Evolutionary conservation across 495 filamentous ascomycete species (phyloP).

Genomic region (Xylaria longipes): DNA sequence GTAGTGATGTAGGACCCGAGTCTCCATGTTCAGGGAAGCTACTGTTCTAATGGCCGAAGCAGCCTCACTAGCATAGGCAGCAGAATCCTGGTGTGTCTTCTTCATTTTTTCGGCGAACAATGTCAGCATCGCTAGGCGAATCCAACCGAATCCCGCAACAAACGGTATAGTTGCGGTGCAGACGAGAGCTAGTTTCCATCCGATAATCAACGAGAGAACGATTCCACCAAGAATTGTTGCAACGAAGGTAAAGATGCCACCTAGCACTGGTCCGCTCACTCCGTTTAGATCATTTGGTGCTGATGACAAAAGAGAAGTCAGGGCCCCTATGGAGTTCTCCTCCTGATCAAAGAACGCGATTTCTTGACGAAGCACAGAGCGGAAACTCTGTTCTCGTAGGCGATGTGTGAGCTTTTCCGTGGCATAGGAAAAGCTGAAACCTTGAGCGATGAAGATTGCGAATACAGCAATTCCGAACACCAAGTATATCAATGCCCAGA

Average conservation of each 20-base stretch:
- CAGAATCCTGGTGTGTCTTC: slow-evolving; percentile 73
- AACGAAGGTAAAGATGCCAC: slow-evolving; percentile 75
- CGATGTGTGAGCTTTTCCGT: background rate
- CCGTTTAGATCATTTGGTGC: slow-evolving; percentile 80
- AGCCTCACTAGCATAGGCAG: slow-evolving; percentile 86
- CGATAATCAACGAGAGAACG: slow-evolving; percentile 71
- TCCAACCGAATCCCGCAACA: slow-evolving; percentile 82
- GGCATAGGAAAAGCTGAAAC: background rate
- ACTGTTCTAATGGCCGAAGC: slow-evolving; percentile 90
- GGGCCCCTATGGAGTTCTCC: slow-evolving; percentile 79
- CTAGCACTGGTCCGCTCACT: slow-evolving; percentile 80
- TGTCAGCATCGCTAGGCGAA: slow-evolving; percentile 74
- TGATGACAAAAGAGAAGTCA: slow-evolving; percentile 85
- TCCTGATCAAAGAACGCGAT: slow-evolving; percentile 87
- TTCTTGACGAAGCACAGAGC: slow-evolving; percentile 65
- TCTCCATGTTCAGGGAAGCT: slow-evolving; percentile 65
- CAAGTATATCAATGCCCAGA: slow-evolving; percentile 4
- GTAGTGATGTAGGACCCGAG: slow-evolving; percentile 74
- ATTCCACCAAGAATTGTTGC: slow-evolving; percentile 74
- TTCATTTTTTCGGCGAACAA: slow-evolving; percentile 75
- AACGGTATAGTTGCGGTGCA: slow-evolving; percentile 82
- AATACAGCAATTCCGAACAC: background rate
- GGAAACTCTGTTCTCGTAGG: background rate
- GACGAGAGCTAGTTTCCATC: slow-evolving; percentile 91
- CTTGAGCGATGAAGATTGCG: background rate